A percentile compares a stretch with the other conserved stretches of the same genome.
Evolutionary conservation across 768 basidiomycete species (phyloP).

Genomic region (Boletus barrowsii): DNA sequence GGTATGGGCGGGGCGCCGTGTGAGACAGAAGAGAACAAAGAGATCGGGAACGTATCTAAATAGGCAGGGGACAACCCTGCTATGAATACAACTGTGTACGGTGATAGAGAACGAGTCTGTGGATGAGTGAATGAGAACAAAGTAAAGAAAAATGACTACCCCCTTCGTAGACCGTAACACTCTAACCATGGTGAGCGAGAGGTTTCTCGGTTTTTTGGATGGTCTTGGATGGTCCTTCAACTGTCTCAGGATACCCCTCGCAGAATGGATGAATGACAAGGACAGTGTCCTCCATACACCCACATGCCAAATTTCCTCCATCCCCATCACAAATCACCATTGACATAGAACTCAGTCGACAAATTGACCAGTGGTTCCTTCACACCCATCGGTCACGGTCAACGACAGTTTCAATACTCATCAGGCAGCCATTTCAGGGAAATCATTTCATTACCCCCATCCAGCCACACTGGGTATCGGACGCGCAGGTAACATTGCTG

Average conservation of each 20-base stretch:
- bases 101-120: too few relatives aligned
- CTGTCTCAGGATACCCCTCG: constrained; percentile 19
- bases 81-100: too few relatives aligned
- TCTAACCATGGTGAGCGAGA: constrained; percentile 14
- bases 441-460: constrained; percentile 46
- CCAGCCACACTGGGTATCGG: constrained; percentile 60
- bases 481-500: constrained; percentile 54
- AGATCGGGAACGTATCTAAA: too few relatives aligned
- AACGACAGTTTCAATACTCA: constrained; percentile 49
- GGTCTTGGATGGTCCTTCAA: constrained; percentile 16
- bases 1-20: too few relatives aligned
- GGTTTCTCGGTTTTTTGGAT: constrained; percentile 23
- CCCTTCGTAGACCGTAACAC: too few relatives aligned
- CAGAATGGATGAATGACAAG: constrained; percentile 10
- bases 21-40: too few relatives aligned
- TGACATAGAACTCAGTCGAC: constrained; percentile 26
- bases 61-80: too few relatives aligned
- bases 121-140: too few relatives aligned
- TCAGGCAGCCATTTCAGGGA: constrained; percentile 37
- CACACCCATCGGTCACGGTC: constrained; percentile 28
- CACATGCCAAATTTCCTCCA: constrained; percentile 13
- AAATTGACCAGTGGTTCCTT: constrained; percentile 35
- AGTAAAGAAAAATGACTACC: too few relatives aligned
- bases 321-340: constrained; percentile 15
- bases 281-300: constrained; percentile 1